These are phyloP conservation scores for Verticillium dahliae DNA, from an alignment of 2,329 filamentous ascomycete species.

Conservation along the genomic window DNA sequence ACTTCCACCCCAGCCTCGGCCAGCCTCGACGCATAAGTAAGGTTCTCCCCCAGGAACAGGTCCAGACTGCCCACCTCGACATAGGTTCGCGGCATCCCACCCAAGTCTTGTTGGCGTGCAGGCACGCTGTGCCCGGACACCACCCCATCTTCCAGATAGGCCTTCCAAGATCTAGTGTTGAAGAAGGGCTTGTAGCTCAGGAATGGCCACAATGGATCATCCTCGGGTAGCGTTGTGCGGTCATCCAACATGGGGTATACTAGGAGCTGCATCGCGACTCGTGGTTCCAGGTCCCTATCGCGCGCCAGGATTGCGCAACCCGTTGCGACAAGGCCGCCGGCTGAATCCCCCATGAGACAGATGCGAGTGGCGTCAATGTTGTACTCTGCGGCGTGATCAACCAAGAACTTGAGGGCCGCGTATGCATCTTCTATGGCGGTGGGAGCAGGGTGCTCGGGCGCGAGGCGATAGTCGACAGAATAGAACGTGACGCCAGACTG, in stretches of 20 bases:
- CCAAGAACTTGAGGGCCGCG: slow-evolving; percentile 5
- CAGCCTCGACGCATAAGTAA: slow-evolving; percentile 24
- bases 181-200: slow-evolving; percentile 12
- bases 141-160: slow-evolving; percentile 8
- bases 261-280: no score
- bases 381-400: no score
- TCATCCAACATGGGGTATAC: no score
- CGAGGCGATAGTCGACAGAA: slow-evolving; percentile 32
- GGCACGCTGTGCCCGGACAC: slow-evolving; percentile 16
- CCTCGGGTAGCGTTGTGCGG: no score
- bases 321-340: no score
- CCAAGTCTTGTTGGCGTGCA: slow-evolving; percentile 14
- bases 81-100: slow-evolving; percentile 26
- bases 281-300: no score
- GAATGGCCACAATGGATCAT: background rate
- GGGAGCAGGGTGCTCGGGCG: slow-evolving; percentile 31
- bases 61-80: slow-evolving; percentile 31
- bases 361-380: no score
- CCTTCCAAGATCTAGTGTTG: slow-evolving; percentile 17
- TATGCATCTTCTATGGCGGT: slow-evolving; percentile 27
- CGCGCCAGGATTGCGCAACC: no score
- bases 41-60: slow-evolving; percentile 26
- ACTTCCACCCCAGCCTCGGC: slow-evolving; percentile 23
- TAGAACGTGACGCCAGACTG: slow-evolving; percentile 22
- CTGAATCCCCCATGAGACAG: no score